Conservation (phyloP, 768 basidiomycete genomes). For the Phaeolepiota aurea region DNA sequence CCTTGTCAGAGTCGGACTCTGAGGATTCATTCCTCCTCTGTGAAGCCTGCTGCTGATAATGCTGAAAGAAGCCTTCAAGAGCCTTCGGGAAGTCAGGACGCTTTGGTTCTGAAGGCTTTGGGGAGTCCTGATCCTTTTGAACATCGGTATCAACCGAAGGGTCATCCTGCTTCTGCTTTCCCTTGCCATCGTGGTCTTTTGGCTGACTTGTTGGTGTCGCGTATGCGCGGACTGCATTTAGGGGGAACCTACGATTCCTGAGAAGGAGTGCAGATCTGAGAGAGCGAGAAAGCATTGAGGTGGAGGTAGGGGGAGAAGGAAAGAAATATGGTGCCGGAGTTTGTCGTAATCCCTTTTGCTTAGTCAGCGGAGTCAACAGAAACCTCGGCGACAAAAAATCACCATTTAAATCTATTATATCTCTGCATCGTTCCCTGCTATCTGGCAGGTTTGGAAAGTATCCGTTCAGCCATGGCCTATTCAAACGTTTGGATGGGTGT, state of each 20-base stretch:
- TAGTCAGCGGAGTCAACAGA: too few species aligned
- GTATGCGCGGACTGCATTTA: conserved; percentile 31
- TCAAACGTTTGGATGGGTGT: too few species aligned
- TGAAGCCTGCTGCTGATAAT: conserved; percentile 39
- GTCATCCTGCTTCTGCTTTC: conserved; percentile 21
- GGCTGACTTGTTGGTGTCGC: conserved; percentile 37
- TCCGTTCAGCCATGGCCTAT: too few species aligned
- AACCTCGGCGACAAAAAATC: too few species aligned
- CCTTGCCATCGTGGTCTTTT: conserved; percentile 16
- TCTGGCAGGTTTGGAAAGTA: too few species aligned
- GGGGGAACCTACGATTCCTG: conserved; percentile 27
- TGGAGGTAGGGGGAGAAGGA: conserved; percentile 8
- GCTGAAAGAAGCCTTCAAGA: conserved; percentile 75
- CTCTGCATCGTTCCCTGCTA: too few species aligned
- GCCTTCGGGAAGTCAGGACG: conserved; percentile 51
- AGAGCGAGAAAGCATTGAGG: conserved; percentile 56
- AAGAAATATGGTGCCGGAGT: neutral
- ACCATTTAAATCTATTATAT: too few species aligned
- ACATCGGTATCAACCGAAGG: neutral
- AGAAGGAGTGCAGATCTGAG: conserved; percentile 43
- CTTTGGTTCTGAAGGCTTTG: conserved; percentile 13
- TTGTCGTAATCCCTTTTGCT: too few species aligned
- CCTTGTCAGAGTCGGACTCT: conserved; percentile 25
- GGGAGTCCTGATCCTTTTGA: conserved; percentile 18
- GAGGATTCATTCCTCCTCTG: conserved; percentile 25